Base-by-base conservation (phyloP, 352 stramenopile species). In the Globisporangium acanthophoron region DNA sequence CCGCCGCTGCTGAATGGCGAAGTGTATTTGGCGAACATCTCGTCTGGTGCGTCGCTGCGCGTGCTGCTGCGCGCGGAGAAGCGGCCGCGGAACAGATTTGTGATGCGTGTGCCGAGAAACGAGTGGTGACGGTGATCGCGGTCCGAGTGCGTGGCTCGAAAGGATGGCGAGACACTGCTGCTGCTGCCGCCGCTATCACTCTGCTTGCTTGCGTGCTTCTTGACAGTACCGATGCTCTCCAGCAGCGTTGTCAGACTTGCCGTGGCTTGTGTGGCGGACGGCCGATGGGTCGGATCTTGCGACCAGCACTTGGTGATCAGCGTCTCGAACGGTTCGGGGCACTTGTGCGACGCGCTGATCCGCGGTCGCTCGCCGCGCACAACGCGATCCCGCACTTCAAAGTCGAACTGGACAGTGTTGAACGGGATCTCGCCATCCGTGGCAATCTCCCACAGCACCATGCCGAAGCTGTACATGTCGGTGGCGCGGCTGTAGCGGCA, bases 401-500 rank as follows among this genome's bases (percentile, higher is more conserved):
- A 78, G 45, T 90, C 80, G 33, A 88, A 90, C 18, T 76, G 62
- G 1, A 86, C 66, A 31, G 86, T 73, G 20, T 69, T 73, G 58
- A 90, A 90, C 0, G 80, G 77, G 11, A 85, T 69, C 1, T 74
- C 68, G 29, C 80, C 80, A 59, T 90, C 82, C 31, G 77, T 81
- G 21, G 85, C 56, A 13, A 90, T 80, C 50, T 90, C 77, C 80
- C 80, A 88, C n/a, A 88, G 61, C 53, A 74, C 67, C 65, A 90
- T 70, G 3, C 80, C 80, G 53, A 90, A 90, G 72, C 78, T 88
- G 62, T 88, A 90, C 58, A 90, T 77, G 60, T 90, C 80, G 29
- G 80, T 88, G 52, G 80, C 78, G 21, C 80, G 78, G 56, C 85
- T 88, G 56, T 85, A 90, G 37, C 68, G 69, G 58, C 76, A 88